Base-by-base conservation (phyloP, 2,329 filamentous ascomycete species). In the Ophiostoma populinum region DNA sequence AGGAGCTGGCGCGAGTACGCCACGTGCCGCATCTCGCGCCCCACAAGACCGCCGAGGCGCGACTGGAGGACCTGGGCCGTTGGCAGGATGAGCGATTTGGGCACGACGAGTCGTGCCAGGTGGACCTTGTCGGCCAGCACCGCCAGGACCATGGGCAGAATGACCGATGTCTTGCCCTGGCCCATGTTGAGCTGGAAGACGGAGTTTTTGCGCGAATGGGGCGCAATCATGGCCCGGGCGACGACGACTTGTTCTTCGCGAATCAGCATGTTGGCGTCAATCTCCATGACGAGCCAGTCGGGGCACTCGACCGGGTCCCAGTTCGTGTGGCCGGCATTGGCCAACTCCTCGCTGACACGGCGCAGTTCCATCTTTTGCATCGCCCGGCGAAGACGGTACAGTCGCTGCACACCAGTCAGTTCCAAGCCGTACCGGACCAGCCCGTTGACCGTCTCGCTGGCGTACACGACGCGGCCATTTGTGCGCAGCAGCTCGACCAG, bases 151-250 rank as follows among this genome's bases (percentile, higher is more conserved):
- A 70, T 65, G 0, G 66, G 67, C 6, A 70, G 59, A 16, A 71
- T 66, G 32, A 59, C 61, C 0, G 64, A 68, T 0, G 68, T 72
- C 49, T 74, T 75, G 0, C 68, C 65, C 53, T 74, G 62, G 0
- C 74, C 74, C 73, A 79, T 79, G 40, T 76, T 71, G 51, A 79
- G 62, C 41, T 79, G 74, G 1, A 77, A 43, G 0, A 78, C 68
- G 0, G 70, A 70, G 40, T 76, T 78, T 0, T 51, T 42, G 0
- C 55, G 52, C 0, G 65, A 68, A 0, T 45, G 37, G 0, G 75
- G 74, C 0, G 52, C 52, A 2, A 75, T 70, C 13, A 69, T 80
- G 0, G 70, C 67, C 2, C 55, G 43, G 0, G 75, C 74, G 6
- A 81, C 73, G 5, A 71, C 59, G 1, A 75, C 58, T 42, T 81